A percentile compares a stretch with the other conserved stretches of the same genome.
Evolutionary conservation across 148 eudicot genomes (phyloP).

Genomic region (Rhododendron kiyosumense): DNA sequence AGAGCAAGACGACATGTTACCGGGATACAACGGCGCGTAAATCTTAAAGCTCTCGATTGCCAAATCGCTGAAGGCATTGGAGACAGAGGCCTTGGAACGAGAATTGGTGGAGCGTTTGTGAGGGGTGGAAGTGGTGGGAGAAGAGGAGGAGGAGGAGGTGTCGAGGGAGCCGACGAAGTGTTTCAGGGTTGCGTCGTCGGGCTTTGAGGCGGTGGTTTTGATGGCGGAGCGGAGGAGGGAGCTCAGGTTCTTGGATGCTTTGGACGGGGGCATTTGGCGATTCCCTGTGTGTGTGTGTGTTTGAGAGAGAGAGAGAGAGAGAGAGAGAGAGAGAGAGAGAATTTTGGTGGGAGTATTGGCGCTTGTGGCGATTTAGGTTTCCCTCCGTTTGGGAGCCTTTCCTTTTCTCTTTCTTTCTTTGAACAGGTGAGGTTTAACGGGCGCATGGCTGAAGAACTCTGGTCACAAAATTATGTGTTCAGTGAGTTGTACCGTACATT

Average conservation of each 20-base stretch:
- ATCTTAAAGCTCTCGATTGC: not conserved
- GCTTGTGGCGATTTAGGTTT: not conserved
- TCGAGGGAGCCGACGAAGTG: slow-evolving; percentile 6
- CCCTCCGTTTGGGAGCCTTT: not conserved
- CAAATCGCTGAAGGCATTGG: not conserved
- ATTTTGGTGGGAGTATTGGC: not conserved
- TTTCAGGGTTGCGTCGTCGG: slow-evolving; percentile 6
- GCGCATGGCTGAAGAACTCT: too few relatives aligned
- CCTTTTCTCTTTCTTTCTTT: too few relatives aligned
- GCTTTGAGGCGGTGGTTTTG: not conserved
- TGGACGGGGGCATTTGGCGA: slow-evolving; percentile 28
- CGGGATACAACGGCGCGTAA: not conserved
- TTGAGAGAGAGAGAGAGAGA: too few relatives aligned
- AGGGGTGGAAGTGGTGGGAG: not conserved
- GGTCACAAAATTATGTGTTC: too few relatives aligned
- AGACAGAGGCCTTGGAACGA: slow-evolving; percentile 3
- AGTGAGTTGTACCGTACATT: too few relatives aligned
- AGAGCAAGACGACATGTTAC: not conserved
- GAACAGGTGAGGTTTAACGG: too few relatives aligned
- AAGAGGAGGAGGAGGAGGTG: not conserved
- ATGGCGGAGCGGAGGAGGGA: slow-evolving; percentile 28
- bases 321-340: not conserved
- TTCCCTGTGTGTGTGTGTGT: not conserved
- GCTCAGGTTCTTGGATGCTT: slow-evolving; percentile 20
- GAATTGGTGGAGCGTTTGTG: not conserved